phyloP scores from a whole-genome alignment of 1,139 yeast genomes.

The Ogataea hybrid region DNA sequence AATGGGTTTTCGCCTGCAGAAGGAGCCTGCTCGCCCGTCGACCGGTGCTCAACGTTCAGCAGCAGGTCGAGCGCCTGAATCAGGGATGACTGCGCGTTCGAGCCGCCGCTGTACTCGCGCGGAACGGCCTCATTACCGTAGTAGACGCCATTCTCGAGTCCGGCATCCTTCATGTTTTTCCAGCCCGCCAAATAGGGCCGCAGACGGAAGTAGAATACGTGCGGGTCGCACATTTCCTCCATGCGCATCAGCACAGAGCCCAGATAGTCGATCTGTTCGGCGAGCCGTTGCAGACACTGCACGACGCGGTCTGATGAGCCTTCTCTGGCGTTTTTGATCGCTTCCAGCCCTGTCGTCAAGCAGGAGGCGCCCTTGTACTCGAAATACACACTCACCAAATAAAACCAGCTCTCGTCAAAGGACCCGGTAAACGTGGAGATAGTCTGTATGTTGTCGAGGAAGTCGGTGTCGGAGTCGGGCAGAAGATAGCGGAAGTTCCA shows the following conservation, averaged over 20 bases:
- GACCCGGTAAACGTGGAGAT: constrained; percentile 87
- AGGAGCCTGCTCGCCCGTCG: constrained; percentile 57
- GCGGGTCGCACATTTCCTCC: constrained; percentile 97
- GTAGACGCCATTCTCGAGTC: constrained; percentile 68
- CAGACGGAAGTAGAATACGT: constrained; percentile 78
- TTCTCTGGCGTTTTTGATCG: constrained; percentile 55
- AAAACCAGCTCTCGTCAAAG: constrained; percentile 92
- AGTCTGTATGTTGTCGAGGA: constrained; percentile 68
- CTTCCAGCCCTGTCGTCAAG: constrained; percentile 56
- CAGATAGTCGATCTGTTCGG: constrained; percentile 71
- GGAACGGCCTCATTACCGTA: constrained; percentile 68
- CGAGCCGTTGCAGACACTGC: constrained; percentile 55
- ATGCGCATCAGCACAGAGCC: constrained; percentile 76
- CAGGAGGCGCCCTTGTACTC: constrained; percentile 79
- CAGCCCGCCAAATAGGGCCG: constrained; percentile 94
- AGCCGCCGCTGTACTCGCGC: constrained; percentile 78
- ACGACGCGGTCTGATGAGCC: constrained; percentile 39
- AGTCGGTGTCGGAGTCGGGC: constrained; percentile 41
- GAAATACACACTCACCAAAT: constrained; percentile 80
- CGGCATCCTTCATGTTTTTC: constrained; percentile 88
- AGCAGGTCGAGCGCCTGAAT: constrained; percentile 83
- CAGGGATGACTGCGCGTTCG: constrained; percentile 89
- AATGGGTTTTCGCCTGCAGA: constrained; percentile 52
- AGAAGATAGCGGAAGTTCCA: constrained; percentile 80
- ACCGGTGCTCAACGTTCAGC: constrained; percentile 71